A percentile compares a stretch with the other conserved stretches of the same genome.
These are phyloP conservation scores for Cadophora luteo-olivacea DNA, from an alignment of 2,329 filamentous ascomycete species.

Conservation along the genomic window DNA sequence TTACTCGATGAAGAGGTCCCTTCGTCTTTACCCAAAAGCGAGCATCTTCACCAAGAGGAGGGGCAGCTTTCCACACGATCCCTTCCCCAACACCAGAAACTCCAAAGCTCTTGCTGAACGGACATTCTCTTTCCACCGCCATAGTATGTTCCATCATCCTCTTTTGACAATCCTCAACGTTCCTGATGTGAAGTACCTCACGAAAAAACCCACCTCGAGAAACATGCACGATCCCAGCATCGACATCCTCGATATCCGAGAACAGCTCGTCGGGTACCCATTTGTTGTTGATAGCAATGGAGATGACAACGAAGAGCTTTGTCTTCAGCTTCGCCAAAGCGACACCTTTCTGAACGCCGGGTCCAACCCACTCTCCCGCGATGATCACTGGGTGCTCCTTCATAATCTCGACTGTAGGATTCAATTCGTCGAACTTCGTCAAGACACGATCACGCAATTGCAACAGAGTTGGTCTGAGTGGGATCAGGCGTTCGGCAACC, in stretches of 20 bases:
- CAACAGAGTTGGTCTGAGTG: slow-evolving; percentile 19
- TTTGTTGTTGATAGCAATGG: slow-evolving; percentile 31
- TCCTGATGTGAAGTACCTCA: slow-evolving; percentile 20
- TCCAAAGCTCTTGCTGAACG: slow-evolving; percentile 36
- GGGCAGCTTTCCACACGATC: slow-evolving; percentile 38
- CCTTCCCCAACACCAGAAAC: slow-evolving; percentile 36
- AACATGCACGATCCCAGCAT: slow-evolving; percentile 32
- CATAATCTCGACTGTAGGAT: slow-evolving; percentile 19
- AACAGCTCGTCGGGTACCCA: slow-evolving; percentile 35
- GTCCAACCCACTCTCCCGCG: slow-evolving; percentile 39
- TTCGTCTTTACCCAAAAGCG: slow-evolving; percentile 39
- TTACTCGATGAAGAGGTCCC: slow-evolving; percentile 27
- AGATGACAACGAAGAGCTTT: slow-evolving; percentile 37
- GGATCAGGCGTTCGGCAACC: slow-evolving; percentile 24
- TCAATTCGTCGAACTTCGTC: slow-evolving; percentile 24
- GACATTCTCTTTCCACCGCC: slow-evolving; percentile 37
- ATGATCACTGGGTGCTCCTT: slow-evolving; percentile 34
- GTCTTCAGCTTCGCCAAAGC: slow-evolving; percentile 27
- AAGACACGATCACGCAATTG: slow-evolving; percentile 20
- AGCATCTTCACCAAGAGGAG: slow-evolving; percentile 31
- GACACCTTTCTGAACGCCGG: slow-evolving; percentile 33
- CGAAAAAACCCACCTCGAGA: slow-evolving; percentile 34
- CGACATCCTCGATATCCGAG: slow-evolving; percentile 30
- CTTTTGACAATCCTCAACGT: slow-evolving; percentile 5
- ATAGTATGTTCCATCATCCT: slow-evolving; percentile 27